A percentile compares a stretch with the other conserved stretches of the same genome.
These are phyloP conservation scores for Haematococcus sp. DNA, from an alignment of 139 green algal genomes.

Conservation along the genomic window DNA sequence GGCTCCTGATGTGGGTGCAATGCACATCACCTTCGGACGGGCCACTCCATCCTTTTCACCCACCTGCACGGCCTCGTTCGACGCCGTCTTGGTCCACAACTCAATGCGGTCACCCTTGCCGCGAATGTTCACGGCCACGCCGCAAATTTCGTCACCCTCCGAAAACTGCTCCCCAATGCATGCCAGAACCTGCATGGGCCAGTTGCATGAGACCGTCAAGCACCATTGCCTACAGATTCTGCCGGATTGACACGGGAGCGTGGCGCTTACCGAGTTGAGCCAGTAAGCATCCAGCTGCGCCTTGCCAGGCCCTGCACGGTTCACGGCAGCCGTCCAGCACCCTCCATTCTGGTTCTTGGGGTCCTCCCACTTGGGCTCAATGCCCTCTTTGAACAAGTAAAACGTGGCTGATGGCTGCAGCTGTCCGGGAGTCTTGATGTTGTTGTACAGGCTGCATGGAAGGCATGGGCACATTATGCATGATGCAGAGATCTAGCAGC, in stretches of 20 bases:
- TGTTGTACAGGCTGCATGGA: slow-evolving; percentile 93
- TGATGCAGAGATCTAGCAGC: background rate
- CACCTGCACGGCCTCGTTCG: slow-evolving; percentile 83
- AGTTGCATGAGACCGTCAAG: background rate
- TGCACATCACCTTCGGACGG: too few relatives aligned
- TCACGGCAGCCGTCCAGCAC: slow-evolving; percentile 86
- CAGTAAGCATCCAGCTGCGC: slow-evolving; percentile 87
- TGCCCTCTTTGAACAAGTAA: slow-evolving; percentile 95
- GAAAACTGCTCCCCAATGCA: slow-evolving; percentile 98
- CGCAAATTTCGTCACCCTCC: slow-evolving; percentile 94
- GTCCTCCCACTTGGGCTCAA: slow-evolving; percentile 99
- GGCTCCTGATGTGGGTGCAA: too few relatives aligned
- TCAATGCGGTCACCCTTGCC: slow-evolving; percentile 81
- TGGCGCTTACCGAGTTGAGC: slow-evolving; percentile 79
- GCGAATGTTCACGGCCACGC: slow-evolving; percentile 91
- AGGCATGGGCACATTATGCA: background rate
- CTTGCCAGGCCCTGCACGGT: slow-evolving; percentile 51
- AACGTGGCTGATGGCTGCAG: slow-evolving; percentile 85
- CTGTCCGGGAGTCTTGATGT: slow-evolving; percentile 91
- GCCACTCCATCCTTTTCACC: background rate
- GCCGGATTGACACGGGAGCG: background rate
- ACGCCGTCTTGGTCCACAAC: slow-evolving; percentile 92
- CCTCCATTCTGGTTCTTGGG: slow-evolving; percentile 81
- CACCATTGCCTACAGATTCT: slow-evolving; percentile 1
- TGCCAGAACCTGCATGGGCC: slow-evolving; percentile 76